These are phyloP conservation scores for Fusarium odoratissimum DNA, from an alignment of 2,329 filamentous ascomycete species.

Conservation along the genomic window DNA sequence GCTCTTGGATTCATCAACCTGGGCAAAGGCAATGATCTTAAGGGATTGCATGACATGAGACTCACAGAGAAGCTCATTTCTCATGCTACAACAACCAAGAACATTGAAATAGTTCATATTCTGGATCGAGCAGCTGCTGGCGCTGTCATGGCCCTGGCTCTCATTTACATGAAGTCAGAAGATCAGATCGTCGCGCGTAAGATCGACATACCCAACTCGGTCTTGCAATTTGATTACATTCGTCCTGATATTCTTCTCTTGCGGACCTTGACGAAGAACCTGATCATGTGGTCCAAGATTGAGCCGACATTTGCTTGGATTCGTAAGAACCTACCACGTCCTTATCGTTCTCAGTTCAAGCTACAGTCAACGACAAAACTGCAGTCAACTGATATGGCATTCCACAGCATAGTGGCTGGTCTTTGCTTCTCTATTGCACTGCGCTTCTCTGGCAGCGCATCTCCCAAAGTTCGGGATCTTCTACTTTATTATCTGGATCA, in stretches of 20 bases:
- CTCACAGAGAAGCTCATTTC: slow-evolving; percentile 88
- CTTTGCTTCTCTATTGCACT: slow-evolving; percentile 84
- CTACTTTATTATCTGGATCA: slow-evolving; percentile 87
- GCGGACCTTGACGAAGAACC: slow-evolving; percentile 86
- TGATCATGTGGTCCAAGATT: slow-evolving; percentile 94
- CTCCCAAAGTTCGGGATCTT: slow-evolving; percentile 79
- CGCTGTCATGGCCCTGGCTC: slow-evolving; percentile 87
- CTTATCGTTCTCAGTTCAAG: slow-evolving; percentile 72
- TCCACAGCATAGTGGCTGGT: slow-evolving; percentile 91
- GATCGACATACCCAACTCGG: slow-evolving; percentile 90
- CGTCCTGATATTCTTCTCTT: slow-evolving; percentile 92
- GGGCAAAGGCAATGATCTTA: slow-evolving; percentile 87
- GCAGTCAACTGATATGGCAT: slow-evolving; percentile 85
- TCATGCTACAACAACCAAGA: slow-evolving; percentile 88
- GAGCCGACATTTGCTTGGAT: slow-evolving; percentile 81
- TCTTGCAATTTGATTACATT: slow-evolving; percentile 94
- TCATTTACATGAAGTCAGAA: slow-evolving; percentile 98
- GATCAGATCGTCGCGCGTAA: slow-evolving; percentile 88
- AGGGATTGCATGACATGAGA: slow-evolving; percentile 92
- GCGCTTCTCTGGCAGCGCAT: slow-evolving; percentile 79
- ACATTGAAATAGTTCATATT: slow-evolving; percentile 91
- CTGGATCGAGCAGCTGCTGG: slow-evolving; percentile 92
- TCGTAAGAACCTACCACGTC: slow-evolving; percentile 74
- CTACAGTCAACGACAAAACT: slow-evolving; percentile 71
- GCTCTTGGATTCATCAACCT: slow-evolving; percentile 95